Evolutionary conservation across 2,329 filamentous ascomycete species (phyloP), one percentile per base, ranked within the genome.

Genomic region (Epichloe aotearoae): DNA sequence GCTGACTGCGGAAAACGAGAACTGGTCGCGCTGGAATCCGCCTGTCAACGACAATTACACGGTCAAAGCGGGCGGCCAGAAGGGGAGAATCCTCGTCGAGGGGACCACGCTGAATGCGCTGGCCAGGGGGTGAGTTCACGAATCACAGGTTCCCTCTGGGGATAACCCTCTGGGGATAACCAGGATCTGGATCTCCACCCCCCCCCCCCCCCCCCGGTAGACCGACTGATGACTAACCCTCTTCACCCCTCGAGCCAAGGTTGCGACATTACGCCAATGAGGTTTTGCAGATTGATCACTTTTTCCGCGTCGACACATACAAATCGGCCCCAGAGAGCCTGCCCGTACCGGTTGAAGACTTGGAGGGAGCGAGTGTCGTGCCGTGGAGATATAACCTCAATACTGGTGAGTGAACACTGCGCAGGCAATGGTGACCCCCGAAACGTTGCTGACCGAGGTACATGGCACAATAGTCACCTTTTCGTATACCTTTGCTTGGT

Each of bases 401-500:
- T 53, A 74, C 72, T 4, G 69, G 69, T 72, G 54, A 36, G 56
- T 42, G 5, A 4, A 17, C 12, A 14, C 17, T 2, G 15, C 14
- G 14, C 17, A n/a, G 11, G 17, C n/a, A 36, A 15, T 14, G 11
- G 14, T 14, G 20, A 20, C 40, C 20, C 19, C 19, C 7, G n/a
- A 3, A 30, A 30, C 30, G 30, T 42, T 10, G 40, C 40, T 42
- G 40, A 42, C 40, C 34, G 15, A 19, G 17, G 33, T 20, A 19
- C 11, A 15, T 19, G 34, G 40, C 26, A 42, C 19, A 14, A 12
- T 20, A 69, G 73, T 77, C 1, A 76, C 73, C 0, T 75, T 74
- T 56, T 75, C 71, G 1, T 77, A 76, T 55, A 74, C 72, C 3
- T 61, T 67, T 4, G 67, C 72, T 0, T 76, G 74, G 58, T 77